These are phyloP conservation scores for Closterium sp. DNA, from an alignment of 139 green algal genomes.

Conservation along the genomic window DNA sequence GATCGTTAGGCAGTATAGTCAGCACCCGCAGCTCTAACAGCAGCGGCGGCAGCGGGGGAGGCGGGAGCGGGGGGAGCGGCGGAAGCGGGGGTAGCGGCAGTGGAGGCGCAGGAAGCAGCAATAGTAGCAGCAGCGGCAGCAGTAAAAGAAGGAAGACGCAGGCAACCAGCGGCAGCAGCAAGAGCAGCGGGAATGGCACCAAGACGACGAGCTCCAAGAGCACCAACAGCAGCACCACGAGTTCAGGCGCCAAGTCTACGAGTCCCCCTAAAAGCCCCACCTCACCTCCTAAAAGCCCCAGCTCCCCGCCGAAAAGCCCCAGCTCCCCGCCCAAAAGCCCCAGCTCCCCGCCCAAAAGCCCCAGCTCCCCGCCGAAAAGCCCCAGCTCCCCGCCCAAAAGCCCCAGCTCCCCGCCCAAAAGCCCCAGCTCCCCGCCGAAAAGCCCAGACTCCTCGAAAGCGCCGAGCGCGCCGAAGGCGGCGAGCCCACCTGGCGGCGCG, in stretches of 20 bases:
- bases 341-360: too few relatives aligned
- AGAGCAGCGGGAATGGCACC: background rate
- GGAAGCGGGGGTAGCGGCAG: background rate
- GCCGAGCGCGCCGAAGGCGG: background rate
- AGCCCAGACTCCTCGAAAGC: background rate
- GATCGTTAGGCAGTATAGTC: background rate
- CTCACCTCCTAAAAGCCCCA: background rate
- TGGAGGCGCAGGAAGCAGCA: background rate
- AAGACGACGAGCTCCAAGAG: background rate
- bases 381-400: background rate
- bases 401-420: too few relatives aligned
- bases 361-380: too few relatives aligned
- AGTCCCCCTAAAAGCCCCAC: background rate
- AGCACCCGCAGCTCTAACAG: background rate
- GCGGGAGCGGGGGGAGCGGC: too few relatives aligned
- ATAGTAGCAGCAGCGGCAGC: background rate
- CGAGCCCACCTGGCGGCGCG: background rate
- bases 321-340: too few relatives aligned
- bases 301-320: background rate
- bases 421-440: too few relatives aligned
- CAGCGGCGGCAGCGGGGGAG: background rate
- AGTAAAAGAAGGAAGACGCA: background rate
- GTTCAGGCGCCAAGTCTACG: background rate
- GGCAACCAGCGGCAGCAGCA: background rate
- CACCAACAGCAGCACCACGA: background rate